Evolutionary conservation across 1,284 basidiomycete species (phyloP).

Genomic region (Leccinum pachyderme): DNA sequence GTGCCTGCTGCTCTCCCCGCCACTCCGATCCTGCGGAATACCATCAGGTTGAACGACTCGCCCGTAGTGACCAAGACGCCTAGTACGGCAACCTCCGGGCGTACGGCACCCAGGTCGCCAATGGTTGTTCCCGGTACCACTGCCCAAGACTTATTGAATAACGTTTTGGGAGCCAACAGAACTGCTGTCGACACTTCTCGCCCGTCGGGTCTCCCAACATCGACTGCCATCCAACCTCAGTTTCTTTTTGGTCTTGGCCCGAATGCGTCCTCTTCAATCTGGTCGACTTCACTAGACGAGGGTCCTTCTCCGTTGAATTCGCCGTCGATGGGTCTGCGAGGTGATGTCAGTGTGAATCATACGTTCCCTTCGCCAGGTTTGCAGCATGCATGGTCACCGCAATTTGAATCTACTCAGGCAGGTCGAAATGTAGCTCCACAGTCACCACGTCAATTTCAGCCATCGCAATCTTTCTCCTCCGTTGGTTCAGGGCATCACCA

Average conservation of each 20-base stretch:
- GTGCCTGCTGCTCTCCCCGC: conserved; percentile 16
- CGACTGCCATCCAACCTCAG: conserved; percentile 36
- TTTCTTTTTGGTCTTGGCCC: conserved; percentile 45
- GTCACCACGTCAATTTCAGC: conserved; percentile 12
- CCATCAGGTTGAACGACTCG: conserved; percentile 31
- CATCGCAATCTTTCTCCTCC: conserved; percentile 11
- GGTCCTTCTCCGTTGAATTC: conserved; percentile 28
- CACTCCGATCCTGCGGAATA: conserved; percentile 20
- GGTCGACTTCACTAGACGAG: conserved; percentile 53
- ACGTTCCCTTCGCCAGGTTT: conserved; percentile 15
- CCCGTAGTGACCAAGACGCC: conserved; percentile 16
- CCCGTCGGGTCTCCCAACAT: conserved; percentile 30
- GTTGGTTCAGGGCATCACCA: conserved; percentile 17
- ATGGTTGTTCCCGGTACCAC: conserved; percentile 42
- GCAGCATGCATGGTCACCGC: conserved; percentile 19
- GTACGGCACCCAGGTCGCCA: conserved; percentile 20
- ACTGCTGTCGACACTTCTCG: conserved; percentile 17
- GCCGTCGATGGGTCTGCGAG: conserved; percentile 14
- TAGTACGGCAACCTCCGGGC: conserved; percentile 22
- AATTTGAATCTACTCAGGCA: conserved; percentile 21
- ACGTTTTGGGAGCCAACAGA: conserved; percentile 43
- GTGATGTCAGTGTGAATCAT: conserved; percentile 21
- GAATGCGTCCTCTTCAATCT: conserved; percentile 48
- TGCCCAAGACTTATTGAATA: conserved; percentile 61
- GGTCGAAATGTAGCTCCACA: conserved; percentile 6